Conservation (phyloP, 2,329 filamentous ascomycete species). For the Paecilomyces sp. region DNA sequence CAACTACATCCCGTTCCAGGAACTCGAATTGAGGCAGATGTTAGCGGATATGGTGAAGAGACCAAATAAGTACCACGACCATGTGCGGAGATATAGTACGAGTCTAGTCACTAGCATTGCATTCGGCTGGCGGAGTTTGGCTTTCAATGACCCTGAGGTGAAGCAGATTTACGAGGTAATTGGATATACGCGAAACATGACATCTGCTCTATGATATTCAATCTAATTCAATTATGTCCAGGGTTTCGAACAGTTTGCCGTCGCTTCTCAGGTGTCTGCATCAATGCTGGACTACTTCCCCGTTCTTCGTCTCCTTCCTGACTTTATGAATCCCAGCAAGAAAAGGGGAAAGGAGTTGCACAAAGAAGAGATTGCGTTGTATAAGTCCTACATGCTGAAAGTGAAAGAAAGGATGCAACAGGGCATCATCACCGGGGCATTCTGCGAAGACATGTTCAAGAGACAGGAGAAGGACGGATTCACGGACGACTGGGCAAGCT, state of each 20-base stretch:
- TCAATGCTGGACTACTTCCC: constrained; percentile 10
- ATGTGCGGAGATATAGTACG: constrained; percentile 7
- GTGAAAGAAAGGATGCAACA: constrained; percentile 5
- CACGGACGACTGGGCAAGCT: constrained; percentile 9
- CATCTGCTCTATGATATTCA: constrained; percentile 1
- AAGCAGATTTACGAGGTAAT: constrained; percentile 4
- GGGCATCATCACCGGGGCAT: constrained; percentile 7
- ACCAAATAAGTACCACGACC: constrained; percentile 8
- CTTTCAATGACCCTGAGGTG: constrained; percentile 6
- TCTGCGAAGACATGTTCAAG: constrained; percentile 10
- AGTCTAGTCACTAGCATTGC: constrained; percentile 9
- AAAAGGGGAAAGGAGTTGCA: constrained; percentile 6
- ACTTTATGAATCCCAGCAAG: constrained; percentile 7
- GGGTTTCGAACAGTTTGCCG: constrained; percentile 7
- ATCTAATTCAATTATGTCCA: constrained; percentile 4
- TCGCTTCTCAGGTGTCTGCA: constrained; percentile 5
- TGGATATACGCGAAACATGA: not conserved
- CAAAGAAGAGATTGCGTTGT: constrained; percentile 8
- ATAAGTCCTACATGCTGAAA: constrained; percentile 7
- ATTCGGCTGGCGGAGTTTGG: constrained; percentile 7
- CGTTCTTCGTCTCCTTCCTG: constrained; percentile 8
- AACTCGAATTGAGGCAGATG: constrained; percentile 11
- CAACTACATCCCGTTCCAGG: constrained; percentile 11
- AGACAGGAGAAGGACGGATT: constrained; percentile 9
- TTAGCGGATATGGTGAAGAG: constrained; percentile 9